Base-by-base conservation (phyloP, 768 basidiomycete genomes). In the Phanerodontia chrysosporium region DNA sequence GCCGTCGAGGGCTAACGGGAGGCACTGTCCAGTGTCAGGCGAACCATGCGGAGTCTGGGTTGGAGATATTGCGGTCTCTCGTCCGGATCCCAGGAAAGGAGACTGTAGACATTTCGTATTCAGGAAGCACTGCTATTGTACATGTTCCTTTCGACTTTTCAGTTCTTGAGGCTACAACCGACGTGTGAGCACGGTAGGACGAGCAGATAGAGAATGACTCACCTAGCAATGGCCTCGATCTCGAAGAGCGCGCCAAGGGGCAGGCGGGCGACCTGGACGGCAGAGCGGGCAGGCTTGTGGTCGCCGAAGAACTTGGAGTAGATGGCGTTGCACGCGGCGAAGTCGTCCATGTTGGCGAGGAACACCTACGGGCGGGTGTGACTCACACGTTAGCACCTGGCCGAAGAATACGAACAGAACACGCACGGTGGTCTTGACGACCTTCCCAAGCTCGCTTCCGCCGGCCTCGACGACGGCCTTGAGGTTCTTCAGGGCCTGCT, bases 161-260 rank as follows among this genome's bases (percentile, higher is more conserved):
- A 35, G 32, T 35, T 13, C 32, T 35, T 35, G 32, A 35, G 32
- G 32, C 32, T 35, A n/a, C n/a, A n/a, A n/a, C n/a, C n/a, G n/a
- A 13, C 32, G 32, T 13, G 13, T 7, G 13, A 35, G 32, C 32
- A 7, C 32, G 13, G 32, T 35, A 13, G 32, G 13, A 35, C 13
- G 32, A 7, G 13, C 32, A 35, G 13, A 13, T 13, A 13, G 6
- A 35, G 32, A 6, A 35, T 35, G 32, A 65, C 82, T 55, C 65
- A 86, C 87, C 86, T 87, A 13, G 86, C 92, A 72, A 95, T 89
- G 60, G 84, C 86, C 74, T 98, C 96, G 57, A 98, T 83, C 80
- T 98, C 96, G 52, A 97, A 86, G 35, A 95, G 78, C 9, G 92
- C 95, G 67, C 94, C 91, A 71, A 88, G 92, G 10, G 96, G 96